Evolutionary conservation across 2,329 filamentous ascomycete species (phyloP).

Genomic region (Fusarium guadeloupense): DNA sequence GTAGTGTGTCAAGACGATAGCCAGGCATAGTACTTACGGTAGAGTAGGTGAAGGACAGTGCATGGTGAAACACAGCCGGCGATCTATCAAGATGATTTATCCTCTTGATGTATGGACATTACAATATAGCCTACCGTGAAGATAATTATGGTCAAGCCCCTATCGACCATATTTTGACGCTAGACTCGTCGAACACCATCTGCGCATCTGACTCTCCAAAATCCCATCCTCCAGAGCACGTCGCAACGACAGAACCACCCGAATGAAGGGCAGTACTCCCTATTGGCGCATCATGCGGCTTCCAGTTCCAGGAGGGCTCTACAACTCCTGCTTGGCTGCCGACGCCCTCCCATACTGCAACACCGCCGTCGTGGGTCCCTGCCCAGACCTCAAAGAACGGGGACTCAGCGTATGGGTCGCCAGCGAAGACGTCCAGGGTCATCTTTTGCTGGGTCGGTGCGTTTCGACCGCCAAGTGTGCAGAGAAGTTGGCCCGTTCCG

Average conservation of each 20-base stretch:
- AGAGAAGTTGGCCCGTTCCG: conserved; percentile 65
- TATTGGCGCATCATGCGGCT: conserved; percentile 57
- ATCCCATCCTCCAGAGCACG: conserved; percentile 65
- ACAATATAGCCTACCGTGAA: neutral
- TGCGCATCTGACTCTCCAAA: conserved; percentile 15
- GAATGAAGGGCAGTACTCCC: conserved; percentile 61
- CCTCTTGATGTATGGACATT: neutral
- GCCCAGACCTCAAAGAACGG: conserved; percentile 70
- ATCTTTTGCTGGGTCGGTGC: conserved; percentile 65
- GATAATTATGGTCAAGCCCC: conserved; percentile 13
- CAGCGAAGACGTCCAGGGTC: conserved; percentile 63
- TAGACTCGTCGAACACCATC: conserved; percentile 40
- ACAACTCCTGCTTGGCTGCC: conserved; percentile 57
- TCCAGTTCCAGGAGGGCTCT: conserved; percentile 60
- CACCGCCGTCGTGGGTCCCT: conserved; percentile 62
- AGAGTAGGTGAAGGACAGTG: neutral
- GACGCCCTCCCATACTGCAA: conserved; percentile 68
- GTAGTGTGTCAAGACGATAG: neutral
- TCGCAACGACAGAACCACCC: conserved; percentile 65
- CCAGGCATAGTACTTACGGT: neutral
- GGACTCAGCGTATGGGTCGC: conserved; percentile 40
- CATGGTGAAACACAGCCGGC: neutral
- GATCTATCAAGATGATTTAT: neutral
- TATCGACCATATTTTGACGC: conserved; percentile 41
- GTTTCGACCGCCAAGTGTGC: conserved; percentile 60